phyloP scores from a whole-genome alignment of 495 filamentous ascomycete genomes.

The Xylaria longipes region DNA sequence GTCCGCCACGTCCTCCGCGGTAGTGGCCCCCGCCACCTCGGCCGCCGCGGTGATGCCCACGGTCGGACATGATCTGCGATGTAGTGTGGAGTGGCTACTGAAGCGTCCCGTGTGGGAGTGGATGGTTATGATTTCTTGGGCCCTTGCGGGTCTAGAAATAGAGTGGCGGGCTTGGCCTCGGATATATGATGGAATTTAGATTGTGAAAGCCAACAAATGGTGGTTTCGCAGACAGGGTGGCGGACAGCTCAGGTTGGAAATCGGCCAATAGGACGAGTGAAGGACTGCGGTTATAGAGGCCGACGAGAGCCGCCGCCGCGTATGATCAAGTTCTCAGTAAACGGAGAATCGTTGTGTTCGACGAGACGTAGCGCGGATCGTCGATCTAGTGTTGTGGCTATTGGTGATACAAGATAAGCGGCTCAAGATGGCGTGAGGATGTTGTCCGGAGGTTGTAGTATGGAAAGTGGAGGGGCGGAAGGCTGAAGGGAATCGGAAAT shows the following conservation, averaged over 20 bases:
- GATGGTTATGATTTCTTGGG: conserved; percentile 18
- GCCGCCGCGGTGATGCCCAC: conserved; percentile 62
- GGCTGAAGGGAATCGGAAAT: conserved; percentile 12
- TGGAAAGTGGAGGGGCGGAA: conserved; percentile 13
- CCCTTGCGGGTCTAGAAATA: conserved; percentile 28
- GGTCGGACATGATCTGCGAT: conserved; percentile 65
- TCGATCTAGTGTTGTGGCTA: conserved; percentile 1
- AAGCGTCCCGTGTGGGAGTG: conserved; percentile 25
- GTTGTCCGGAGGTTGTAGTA: neutral
- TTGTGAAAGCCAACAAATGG: neutral
- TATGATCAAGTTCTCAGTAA: conserved; percentile 1
- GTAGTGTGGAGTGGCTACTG: conserved; percentile 24
- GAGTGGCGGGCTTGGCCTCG: conserved; percentile 28
- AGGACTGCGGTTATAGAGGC: conserved; percentile 6
- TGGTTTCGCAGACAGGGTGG: neutral
- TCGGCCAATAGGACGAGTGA: conserved; percentile 15
- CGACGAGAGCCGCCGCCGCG: neutral
- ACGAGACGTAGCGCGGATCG: neutral
- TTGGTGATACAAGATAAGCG: neutral
- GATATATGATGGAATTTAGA: conserved; percentile 27
- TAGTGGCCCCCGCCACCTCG: conserved; percentile 46
- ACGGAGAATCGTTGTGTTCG: neutral
- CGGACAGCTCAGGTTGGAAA: conserved; percentile 13
- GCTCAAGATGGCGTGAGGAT: neutral
- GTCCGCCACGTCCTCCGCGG: conserved; percentile 58